These are phyloP conservation scores for Novymonas esmeraldas DNA, from an alignment of 208 protist genomes.

Conservation along the genomic window DNA sequence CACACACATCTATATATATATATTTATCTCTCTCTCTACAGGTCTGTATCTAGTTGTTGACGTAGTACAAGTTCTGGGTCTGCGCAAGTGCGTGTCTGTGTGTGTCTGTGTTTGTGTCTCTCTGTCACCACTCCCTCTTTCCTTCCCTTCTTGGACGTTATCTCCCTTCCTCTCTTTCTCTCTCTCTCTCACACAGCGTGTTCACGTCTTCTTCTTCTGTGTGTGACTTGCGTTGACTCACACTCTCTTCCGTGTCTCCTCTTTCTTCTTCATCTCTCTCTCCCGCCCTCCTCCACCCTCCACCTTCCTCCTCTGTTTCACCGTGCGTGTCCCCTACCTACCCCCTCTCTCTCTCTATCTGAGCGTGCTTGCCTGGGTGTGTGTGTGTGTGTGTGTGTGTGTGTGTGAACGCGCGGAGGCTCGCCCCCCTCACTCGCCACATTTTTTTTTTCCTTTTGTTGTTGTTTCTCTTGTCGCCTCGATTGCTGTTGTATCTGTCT, in stretches of 20 bases:
- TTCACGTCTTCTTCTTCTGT: neutral
- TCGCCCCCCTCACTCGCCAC: no score
- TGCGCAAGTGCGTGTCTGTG: neutral
- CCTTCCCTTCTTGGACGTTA: neutral
- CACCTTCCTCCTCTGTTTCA: neutral
- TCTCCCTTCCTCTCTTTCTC: neutral
- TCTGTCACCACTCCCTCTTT: no score
- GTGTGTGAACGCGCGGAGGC: no score
- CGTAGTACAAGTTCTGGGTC: no score
- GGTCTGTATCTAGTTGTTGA: no score
- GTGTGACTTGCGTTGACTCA: no score
- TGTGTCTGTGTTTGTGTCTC: neutral
- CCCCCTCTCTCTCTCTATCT: neutral
- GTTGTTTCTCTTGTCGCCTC: no score
- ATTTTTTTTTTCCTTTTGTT: conserved; percentile 10
- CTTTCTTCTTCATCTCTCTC: neutral
- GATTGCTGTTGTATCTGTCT: no score
- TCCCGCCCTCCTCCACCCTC: neutral
- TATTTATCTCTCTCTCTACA: no score
- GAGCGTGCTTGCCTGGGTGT: neutral
- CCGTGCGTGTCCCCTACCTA: neutral
- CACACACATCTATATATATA: no score
- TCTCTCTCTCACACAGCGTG: neutral
- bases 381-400: no score
- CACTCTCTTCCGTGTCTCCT: neutral